Evolutionary conservation across 495 filamentous ascomycete species (phyloP).

Genomic region (Aspergillus campestris): DNA sequence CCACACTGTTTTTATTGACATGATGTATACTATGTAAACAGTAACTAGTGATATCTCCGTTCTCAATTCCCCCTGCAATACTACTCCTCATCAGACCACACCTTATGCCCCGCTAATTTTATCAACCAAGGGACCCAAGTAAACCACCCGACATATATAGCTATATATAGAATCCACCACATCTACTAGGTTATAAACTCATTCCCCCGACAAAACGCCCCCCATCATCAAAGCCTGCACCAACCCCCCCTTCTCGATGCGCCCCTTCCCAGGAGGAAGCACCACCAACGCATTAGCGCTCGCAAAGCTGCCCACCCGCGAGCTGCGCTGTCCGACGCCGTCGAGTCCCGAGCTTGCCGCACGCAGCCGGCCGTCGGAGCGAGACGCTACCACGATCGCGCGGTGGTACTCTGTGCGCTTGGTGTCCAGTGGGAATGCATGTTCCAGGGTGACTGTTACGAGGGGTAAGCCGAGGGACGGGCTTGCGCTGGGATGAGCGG

Average conservation of each 20-base stretch:
- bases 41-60: too few species aligned
- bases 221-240: constrained; percentile 58
- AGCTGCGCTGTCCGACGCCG: constrained; percentile 65
- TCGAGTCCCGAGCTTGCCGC: constrained; percentile 74
- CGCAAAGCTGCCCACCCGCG: constrained; percentile 76
- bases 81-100: too few species aligned
- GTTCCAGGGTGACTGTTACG: constrained; percentile 60
- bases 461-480: constrained; percentile 56
- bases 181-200: constrained; percentile 5
- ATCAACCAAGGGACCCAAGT: too few species aligned
- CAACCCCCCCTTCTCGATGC: constrained; percentile 42
- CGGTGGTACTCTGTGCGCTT: constrained; percentile 83
- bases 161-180: background rate
- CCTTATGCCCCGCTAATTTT: too few species aligned
- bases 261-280: constrained; percentile 51
- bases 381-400: constrained; percentile 51
- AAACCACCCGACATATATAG: too few species aligned
- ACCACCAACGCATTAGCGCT: constrained; percentile 81
- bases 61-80: too few species aligned
- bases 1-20: too few species aligned
- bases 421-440: constrained; percentile 64
- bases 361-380: constrained; percentile 57
- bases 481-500: constrained; percentile 23
- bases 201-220: constrained; percentile 22
- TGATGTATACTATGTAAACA: too few species aligned